These are phyloP conservation scores for Eruca vesicaria DNA, from an alignment of 441 rosid genomes.

Conservation along the genomic window DNA sequence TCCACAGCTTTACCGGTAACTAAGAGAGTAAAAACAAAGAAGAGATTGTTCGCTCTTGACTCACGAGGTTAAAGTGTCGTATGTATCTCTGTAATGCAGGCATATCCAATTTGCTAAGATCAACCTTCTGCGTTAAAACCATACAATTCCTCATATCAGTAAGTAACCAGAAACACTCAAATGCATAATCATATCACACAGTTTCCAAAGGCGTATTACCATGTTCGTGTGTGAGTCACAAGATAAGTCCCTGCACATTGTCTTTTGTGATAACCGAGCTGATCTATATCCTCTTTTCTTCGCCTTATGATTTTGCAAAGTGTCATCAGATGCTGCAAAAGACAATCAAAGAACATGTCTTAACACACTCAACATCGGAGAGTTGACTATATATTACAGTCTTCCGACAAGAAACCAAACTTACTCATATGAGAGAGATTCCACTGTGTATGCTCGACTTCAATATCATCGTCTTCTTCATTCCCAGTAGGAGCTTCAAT, in stretches of 20 bases:
- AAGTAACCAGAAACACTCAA: not conserved
- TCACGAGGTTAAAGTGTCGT: slow-evolving; percentile 93
- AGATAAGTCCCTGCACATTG: slow-evolving; percentile 70
- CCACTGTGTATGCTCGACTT: slow-evolving; percentile 60
- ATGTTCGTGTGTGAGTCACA: slow-evolving; percentile 75
- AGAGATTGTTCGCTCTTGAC: slow-evolving; percentile 21
- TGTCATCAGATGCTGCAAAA: slow-evolving; percentile 73
- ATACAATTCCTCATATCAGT: not conserved
- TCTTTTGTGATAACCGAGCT: slow-evolving; percentile 70
- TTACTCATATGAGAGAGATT: slow-evolving; percentile 75
- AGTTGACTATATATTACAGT: not conserved
- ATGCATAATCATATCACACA: slow-evolving; percentile 1
- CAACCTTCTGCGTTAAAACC: slow-evolving; percentile 56
- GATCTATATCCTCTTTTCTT: slow-evolving; percentile 75
- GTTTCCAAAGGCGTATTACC: slow-evolving; percentile 39
- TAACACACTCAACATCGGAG: not conserved
- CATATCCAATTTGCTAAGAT: slow-evolving; percentile 91
- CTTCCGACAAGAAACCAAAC: slow-evolving; percentile 20
- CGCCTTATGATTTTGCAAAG: slow-evolving; percentile 79
- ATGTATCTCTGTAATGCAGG: slow-evolving; percentile 83
- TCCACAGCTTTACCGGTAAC: not conserved
- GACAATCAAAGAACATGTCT: slow-evolving; percentile 10
- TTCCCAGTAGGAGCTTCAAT: slow-evolving; percentile 92
- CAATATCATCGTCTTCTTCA: slow-evolving; percentile 65
- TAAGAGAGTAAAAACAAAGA: not conserved